These are phyloP conservation scores for Bothia castanella DNA, from an alignment of 1,284 basidiomycete genomes.

Conservation along the genomic window DNA sequence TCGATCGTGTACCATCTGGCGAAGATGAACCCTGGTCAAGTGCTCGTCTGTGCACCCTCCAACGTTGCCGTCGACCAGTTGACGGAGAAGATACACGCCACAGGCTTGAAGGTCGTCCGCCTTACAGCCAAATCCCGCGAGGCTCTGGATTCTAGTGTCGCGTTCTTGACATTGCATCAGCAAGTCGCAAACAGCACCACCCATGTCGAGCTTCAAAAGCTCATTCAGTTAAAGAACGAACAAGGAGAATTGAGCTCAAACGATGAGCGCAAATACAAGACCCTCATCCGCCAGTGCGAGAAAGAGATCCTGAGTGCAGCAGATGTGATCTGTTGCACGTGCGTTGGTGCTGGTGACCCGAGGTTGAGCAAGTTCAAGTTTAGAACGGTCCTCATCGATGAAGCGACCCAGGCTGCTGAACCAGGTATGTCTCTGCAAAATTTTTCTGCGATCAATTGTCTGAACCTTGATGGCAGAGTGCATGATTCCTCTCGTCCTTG, in stretches of 20 bases:
- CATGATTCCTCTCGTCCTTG: constrained; percentile 98
- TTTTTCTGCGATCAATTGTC: not conserved
- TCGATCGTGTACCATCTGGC: constrained; percentile 98
- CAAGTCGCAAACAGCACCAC: constrained; percentile 96
- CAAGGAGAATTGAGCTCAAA: constrained; percentile 95
- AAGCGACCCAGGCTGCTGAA: constrained; percentile 97
- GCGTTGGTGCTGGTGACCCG: constrained; percentile 96
- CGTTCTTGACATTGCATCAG: constrained; percentile 93
- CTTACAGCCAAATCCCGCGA: constrained; percentile 97
- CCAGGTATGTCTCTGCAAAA: constrained; percentile 61
- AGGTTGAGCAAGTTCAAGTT: constrained; percentile 96
- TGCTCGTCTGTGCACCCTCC: constrained; percentile 97
- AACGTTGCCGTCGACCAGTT: constrained; percentile 99
- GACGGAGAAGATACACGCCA: constrained; percentile 97
- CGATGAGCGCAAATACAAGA: constrained; percentile 98
- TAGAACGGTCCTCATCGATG: constrained; percentile 96
- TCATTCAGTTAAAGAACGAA: constrained; percentile 96
- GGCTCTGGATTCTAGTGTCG: constrained; percentile 90
- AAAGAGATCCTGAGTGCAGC: constrained; percentile 94
- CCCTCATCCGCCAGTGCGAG: constrained; percentile 90
- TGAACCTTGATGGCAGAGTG: constrained; percentile 62
- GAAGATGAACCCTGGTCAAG: constrained; percentile 99
- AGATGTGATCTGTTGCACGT: constrained; percentile 98
- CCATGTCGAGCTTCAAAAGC: constrained; percentile 93
- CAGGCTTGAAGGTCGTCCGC: constrained; percentile 96